Evolutionary conservation across 495 filamentous ascomycete genomes (phyloP).

Genomic region (Aspergillus leporis): DNA sequence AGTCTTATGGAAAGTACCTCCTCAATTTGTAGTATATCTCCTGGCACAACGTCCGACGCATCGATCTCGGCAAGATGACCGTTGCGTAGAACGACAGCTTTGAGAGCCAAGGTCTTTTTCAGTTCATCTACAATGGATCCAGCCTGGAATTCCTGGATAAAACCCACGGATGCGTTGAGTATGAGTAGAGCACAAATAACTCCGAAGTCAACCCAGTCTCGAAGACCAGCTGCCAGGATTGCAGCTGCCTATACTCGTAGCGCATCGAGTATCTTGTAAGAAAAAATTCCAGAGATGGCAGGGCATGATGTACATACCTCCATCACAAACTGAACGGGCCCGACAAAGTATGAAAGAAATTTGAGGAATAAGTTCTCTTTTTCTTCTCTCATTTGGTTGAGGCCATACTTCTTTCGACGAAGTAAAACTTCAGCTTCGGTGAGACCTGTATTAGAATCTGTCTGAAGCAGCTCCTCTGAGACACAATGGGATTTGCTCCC

Average conservation of each 20-base stretch:
- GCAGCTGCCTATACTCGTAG: constrained; percentile 57
- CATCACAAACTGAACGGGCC: constrained; percentile 94
- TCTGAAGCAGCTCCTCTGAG: constrained; percentile 69
- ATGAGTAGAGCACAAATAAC: constrained; percentile 73
- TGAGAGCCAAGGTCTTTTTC: constrained; percentile 86
- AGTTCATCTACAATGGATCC: constrained; percentile 89
- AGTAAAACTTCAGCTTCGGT: constrained; percentile 65
- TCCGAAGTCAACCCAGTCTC: constrained; percentile 77
- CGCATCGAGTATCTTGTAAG: background rate
- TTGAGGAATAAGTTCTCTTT: constrained; percentile 82
- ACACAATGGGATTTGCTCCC: constrained; percentile 43
- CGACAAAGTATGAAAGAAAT: constrained; percentile 82
- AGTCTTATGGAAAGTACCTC: constrained; percentile 51
- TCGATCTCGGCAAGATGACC: constrained; percentile 70
- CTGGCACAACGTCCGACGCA: constrained; percentile 78
- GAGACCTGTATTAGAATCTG: constrained; percentile 69
- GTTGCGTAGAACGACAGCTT: constrained; percentile 81
- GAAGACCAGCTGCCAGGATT: constrained; percentile 73
- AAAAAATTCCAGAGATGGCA: background rate
- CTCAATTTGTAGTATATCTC: constrained; percentile 86
- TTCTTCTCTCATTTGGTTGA: constrained; percentile 88
- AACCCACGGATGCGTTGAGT: constrained; percentile 84
- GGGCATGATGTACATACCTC: constrained; percentile 55
- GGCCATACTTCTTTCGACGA: constrained; percentile 77
- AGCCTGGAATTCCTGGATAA: constrained; percentile 85